phyloP scores from a whole-genome alignment of 257 asterid species.

The Capsicum chinense region DNA sequence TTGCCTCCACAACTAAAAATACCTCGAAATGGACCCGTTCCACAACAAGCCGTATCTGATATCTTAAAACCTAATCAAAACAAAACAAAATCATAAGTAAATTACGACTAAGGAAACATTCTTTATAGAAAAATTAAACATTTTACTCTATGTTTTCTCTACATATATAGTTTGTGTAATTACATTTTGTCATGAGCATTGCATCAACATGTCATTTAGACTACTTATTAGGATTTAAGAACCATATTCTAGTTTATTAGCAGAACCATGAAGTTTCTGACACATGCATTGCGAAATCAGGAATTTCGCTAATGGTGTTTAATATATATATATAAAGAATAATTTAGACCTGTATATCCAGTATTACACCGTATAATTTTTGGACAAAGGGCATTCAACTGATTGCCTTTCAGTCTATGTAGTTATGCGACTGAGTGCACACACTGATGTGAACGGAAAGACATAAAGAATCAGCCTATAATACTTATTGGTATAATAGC shows the following conservation, averaged over 20 bases:
- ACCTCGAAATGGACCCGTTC: conserved; percentile 56
- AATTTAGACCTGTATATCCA: too few relatives aligned
- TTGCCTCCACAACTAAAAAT: conserved; percentile 57
- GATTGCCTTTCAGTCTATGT: too few relatives aligned
- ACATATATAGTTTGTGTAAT: background rate
- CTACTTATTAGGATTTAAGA: too few relatives aligned
- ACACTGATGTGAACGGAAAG: background rate
- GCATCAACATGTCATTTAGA: too few relatives aligned
- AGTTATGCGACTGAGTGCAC: background rate
- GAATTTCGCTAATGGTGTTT: too few relatives aligned
- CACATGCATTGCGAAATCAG: too few relatives aligned
- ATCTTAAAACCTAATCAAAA: conserved; percentile 50
- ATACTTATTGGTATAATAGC: background rate
- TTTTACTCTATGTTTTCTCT: background rate
- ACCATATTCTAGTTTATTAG: too few relatives aligned
- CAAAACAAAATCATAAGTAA: background rate
- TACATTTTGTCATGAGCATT: too few relatives aligned
- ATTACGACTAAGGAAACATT: background rate
- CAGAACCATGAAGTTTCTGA: too few relatives aligned
- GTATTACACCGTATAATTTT: too few relatives aligned
- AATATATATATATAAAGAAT: too few relatives aligned
- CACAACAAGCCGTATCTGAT: conserved; percentile 57
- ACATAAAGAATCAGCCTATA: background rate
- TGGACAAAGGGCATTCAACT: too few relatives aligned
- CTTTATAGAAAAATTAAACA: background rate